Percentiles rank a stretch among this genome's conserved stretches.
Conservation (phyloP, 495 filamentous ascomycete genomes). For the Daldinia childiae region DNA sequence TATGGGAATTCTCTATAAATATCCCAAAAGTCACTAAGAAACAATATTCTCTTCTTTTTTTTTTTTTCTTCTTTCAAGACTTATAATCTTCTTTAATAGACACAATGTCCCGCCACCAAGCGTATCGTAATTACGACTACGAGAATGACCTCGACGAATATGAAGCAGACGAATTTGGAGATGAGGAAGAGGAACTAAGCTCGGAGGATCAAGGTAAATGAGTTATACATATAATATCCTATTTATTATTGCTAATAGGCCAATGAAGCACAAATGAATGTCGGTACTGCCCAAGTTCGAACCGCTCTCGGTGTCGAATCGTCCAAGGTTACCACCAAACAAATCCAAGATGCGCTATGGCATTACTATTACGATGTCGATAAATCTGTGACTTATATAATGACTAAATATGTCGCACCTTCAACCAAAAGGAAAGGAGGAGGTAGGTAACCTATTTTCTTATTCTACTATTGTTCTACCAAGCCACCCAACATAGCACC, state of each 20-base stretch:
- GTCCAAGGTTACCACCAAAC: constrained; percentile 66
- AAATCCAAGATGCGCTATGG: constrained; percentile 91
- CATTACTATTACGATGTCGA: constrained; percentile 94
- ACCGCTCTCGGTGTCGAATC: constrained; percentile 61
- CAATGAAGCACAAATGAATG: constrained; percentile 57
- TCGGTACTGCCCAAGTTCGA: constrained; percentile 65
- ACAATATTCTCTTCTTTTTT: not conserved
- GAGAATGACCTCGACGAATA: constrained; percentile 70
- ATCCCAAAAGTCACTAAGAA: not conserved
- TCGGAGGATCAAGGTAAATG: constrained; percentile 67
- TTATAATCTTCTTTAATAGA: not conserved
- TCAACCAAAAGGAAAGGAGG: constrained; percentile 50
- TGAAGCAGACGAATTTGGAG: constrained; percentile 60
- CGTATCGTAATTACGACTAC: constrained; percentile 68
- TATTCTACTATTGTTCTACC: constrained; percentile 6
- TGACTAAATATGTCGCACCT: constrained; percentile 65
- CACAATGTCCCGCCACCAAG: constrained; percentile 70
- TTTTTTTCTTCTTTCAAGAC: too few relatives aligned
- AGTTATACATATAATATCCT: not conserved
- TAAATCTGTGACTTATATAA: constrained; percentile 82
- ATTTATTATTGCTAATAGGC: constrained; percentile 10
- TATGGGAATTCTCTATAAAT: too few relatives aligned
- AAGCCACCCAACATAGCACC: not conserved
- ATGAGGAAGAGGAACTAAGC: constrained; percentile 61
- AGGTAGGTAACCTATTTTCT: constrained; percentile 61